Percentiles rank a stretch among this genome's conserved stretches.
Conservation (phyloP, 352 stramenopile species). For the Phytopythium vexans region DNA sequence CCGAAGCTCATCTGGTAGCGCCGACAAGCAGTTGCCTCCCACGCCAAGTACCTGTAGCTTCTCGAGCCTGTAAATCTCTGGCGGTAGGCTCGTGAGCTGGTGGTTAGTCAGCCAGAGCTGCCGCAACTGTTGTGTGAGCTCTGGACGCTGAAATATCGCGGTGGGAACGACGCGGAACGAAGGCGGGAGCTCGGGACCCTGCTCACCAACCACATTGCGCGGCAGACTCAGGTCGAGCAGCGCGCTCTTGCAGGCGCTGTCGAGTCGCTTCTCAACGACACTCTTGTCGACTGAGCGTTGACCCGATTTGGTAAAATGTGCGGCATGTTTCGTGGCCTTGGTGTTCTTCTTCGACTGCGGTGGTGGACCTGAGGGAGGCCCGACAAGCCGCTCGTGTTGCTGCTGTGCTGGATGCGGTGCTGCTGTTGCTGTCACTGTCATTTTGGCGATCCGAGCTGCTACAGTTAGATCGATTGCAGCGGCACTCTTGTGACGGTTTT, state of each 20-base stretch:
- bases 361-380: constrained; percentile 1
- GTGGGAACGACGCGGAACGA: constrained; percentile 39
- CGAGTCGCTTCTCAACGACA: constrained; percentile 25
- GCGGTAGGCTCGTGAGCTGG: constrained; percentile 28
- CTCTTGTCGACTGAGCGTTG: too few relatives aligned
- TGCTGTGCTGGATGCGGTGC: not conserved
- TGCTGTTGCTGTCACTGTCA: not conserved
- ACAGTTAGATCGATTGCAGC: too few relatives aligned
- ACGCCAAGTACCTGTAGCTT: constrained; percentile 59
- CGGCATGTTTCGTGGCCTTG: not conserved
- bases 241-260: constrained; percentile 16
- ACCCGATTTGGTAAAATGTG: too few relatives aligned
- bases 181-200: not conserved
- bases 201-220: not conserved
- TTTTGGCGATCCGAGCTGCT: not conserved
- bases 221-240: constrained; percentile 42
- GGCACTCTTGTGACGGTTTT: too few relatives aligned
- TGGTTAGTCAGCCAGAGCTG: constrained; percentile 76
- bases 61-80: constrained; percentile 40
- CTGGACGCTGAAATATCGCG: constrained; percentile 28
- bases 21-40: constrained; percentile 45
- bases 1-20: constrained; percentile 38
- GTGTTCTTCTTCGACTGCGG: not conserved
- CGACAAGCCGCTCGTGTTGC: not conserved
- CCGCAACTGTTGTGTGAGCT: constrained; percentile 28